Percentiles rank a stretch among this genome's conserved stretches.
Evolutionary conservation across 2,329 filamentous ascomycete genomes (phyloP).

Genomic region (Trichoderma endophyticum): DNA sequence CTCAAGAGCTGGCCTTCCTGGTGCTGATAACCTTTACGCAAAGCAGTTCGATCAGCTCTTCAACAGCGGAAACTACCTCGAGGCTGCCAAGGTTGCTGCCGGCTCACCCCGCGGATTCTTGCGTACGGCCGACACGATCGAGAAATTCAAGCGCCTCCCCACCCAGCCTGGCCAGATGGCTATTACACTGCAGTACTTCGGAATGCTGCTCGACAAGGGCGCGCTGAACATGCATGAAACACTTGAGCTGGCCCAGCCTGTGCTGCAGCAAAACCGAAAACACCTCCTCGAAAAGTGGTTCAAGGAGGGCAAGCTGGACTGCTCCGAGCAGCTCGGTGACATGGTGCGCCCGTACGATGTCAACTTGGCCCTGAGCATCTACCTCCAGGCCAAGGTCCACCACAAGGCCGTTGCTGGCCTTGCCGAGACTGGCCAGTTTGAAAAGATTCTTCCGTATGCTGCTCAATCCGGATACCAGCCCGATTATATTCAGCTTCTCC

Average conservation of each 20-base stretch:
- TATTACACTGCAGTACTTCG: conserved; percentile 94
- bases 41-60: conserved; percentile 91
- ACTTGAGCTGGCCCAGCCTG: conserved; percentile 86
- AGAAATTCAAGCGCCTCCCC: conserved; percentile 87
- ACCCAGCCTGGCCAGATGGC: conserved; percentile 83
- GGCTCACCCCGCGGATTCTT: conserved; percentile 96
- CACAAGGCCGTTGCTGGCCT: conserved; percentile 95
- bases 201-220: conserved; percentile 94
- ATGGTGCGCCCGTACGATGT: conserved; percentile 87
- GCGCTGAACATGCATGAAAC: conserved; percentile 90
- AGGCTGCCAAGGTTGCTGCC: conserved; percentile 92
- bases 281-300: conserved; percentile 98
- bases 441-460: conserved; percentile 91
- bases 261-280: conserved; percentile 90
- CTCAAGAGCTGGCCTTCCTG: conserved; percentile 86
- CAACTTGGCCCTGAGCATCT: conserved; percentile 81
- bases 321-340: conserved; percentile 94
- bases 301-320: conserved; percentile 90
- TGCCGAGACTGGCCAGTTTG: conserved; percentile 93
- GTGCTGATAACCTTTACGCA: conserved; percentile 88
- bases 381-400: conserved; percentile 83
- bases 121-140: conserved; percentile 90
- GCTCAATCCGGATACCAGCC: conserved; percentile 83
- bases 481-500: conserved; percentile 89
- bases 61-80: conserved; percentile 72